phyloP scores from a whole-genome alignment of 192 early-diverging fungal species.

The Coemansia sp. region DNA sequence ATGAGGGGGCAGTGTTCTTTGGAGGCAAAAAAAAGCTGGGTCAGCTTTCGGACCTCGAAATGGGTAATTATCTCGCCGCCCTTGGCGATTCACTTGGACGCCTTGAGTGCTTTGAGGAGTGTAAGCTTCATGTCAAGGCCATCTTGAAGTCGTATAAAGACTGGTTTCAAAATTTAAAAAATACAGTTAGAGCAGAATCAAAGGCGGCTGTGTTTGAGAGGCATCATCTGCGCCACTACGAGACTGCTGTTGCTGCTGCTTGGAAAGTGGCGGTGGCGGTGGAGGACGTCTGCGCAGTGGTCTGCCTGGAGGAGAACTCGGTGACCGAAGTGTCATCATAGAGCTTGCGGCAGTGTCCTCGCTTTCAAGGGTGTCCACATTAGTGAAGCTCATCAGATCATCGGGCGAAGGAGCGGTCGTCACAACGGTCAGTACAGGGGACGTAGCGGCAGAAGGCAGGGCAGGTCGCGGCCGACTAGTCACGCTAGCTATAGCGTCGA shows the following conservation, averaged over 20 bases:
- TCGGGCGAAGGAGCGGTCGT: conserved; percentile 8
- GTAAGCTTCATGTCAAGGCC: not conserved
- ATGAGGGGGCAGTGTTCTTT: not conserved
- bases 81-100: not conserved
- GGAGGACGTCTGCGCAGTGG: conserved; percentile 29
- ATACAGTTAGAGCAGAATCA: conserved; percentile 6
- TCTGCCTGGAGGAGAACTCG: conserved; percentile 3
- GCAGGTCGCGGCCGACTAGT: not conserved
- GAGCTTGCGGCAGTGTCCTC: not conserved
- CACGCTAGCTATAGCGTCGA: conserved; percentile 43
- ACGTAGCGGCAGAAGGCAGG: not conserved
- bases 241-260: too few species aligned
- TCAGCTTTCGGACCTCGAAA: not conserved
- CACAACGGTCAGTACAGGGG: not conserved
- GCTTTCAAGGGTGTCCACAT: not conserved
- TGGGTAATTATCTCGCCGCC: not conserved
- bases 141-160: not conserved
- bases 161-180: not conserved
- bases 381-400: conserved; percentile 9
- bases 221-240: not conserved
- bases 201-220: conserved; percentile 3
- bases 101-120: not conserved
- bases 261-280: conserved; percentile 27
- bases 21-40: too few species aligned
- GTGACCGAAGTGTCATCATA: not conserved